These are phyloP conservation scores for Zymoseptoria brevis DNA, from an alignment of 2,329 filamentous ascomycete genomes.

Conservation along the genomic window DNA sequence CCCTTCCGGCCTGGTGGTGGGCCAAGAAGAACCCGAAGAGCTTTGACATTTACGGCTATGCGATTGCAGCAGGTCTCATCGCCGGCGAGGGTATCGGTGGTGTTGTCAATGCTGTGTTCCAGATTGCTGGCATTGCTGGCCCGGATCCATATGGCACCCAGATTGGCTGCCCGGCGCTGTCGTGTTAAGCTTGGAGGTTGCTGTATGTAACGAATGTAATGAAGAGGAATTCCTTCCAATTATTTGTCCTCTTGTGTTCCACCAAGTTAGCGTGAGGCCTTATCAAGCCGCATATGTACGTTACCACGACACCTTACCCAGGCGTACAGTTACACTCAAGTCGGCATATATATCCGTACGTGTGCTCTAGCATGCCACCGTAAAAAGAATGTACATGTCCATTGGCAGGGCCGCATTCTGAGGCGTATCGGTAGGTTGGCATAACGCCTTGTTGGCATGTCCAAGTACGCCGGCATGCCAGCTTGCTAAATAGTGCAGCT, in stretches of 20 bases:
- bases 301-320: not conserved
- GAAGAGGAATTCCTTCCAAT: not conserved
- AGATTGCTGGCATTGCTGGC: constrained; percentile 38
- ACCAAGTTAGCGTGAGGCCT: not conserved
- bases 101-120: constrained; percentile 51
- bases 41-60: constrained; percentile 53
- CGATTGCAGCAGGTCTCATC: constrained; percentile 53
- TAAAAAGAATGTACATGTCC: not conserved
- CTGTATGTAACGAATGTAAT: not conserved
- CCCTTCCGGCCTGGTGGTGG: constrained; percentile 47
- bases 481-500: not conserved
- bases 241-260: not conserved
- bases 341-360: not conserved
- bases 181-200: constrained; percentile 21
- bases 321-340: not conserved
- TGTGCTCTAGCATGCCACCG: not conserved
- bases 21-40: constrained; percentile 43
- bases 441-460: not conserved
- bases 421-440: not conserved
- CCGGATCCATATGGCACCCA: constrained; percentile 34
- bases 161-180: constrained; percentile 35
- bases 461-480: not conserved
- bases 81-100: constrained; percentile 57
- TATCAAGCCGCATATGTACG: not conserved
- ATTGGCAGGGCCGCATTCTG: not conserved